These are phyloP conservation scores for Calonectria ilicicola DNA, from an alignment of 2,329 filamentous ascomycete genomes.

Conservation along the genomic window DNA sequence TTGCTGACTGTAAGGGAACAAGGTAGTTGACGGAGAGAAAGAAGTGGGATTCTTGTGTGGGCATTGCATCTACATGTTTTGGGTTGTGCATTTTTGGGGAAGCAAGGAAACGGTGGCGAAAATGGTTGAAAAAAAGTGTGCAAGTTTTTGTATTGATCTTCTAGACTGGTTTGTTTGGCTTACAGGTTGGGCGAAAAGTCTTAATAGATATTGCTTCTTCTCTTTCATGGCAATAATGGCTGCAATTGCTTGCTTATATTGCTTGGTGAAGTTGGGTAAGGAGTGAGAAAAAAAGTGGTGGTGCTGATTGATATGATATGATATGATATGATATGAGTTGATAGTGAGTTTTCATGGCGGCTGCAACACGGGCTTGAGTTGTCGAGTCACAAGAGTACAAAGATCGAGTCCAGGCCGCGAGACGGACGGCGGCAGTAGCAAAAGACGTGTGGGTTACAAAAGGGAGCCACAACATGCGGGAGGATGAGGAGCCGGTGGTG, in stretches of 20 bases:
- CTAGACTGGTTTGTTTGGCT: background rate
- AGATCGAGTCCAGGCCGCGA: constrained; percentile 20
- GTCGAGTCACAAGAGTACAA: constrained; percentile 1
- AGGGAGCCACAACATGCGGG: constrained; percentile 5
- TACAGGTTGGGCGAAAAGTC: background rate
- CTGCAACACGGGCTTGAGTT: constrained; percentile 1
- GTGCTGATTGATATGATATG: constrained; percentile 1
- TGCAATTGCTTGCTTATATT: background rate
- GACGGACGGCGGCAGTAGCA: background rate
- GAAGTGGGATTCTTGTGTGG: no score
- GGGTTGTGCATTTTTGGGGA: background rate
- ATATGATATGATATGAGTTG: no score
- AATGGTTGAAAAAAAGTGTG: constrained; percentile 6
- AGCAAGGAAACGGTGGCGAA: constrained; percentile 4
- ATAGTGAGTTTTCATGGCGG: constrained; percentile 4
- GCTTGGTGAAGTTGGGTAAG: no score
- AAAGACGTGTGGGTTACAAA: background rate
- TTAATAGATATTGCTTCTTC: background rate
- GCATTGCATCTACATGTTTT: constrained; percentile 23
- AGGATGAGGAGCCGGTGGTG: background rate
- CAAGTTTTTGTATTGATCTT: background rate
- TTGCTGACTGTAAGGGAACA: background rate
- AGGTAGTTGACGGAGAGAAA: background rate
- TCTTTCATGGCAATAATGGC: background rate
- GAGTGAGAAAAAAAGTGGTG: background rate